A percentile compares a stretch with the other conserved stretches of the same genome.
Evolutionary conservation across 768 basidiomycete species (phyloP).

Genomic region (Hypholoma sublateritium): DNA sequence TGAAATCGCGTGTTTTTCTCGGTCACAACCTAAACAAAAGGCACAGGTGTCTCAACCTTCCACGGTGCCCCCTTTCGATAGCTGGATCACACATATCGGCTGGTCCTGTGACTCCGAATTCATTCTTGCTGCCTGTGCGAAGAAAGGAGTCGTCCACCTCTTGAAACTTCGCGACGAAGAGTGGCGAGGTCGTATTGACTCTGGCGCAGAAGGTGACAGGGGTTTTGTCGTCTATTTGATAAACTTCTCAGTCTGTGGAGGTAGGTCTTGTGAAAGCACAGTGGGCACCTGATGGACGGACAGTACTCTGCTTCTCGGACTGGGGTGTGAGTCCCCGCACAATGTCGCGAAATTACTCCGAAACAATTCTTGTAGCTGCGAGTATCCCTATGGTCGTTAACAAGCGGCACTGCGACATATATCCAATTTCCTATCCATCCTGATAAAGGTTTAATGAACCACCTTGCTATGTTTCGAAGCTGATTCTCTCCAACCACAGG

Average conservation of each 20-base stretch:
- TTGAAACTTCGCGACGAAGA: constrained; percentile 79
- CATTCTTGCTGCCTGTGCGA: constrained; percentile 78
- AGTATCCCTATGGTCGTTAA: constrained; percentile 83
- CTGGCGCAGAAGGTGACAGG: constrained; percentile 66
- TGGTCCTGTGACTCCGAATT: constrained; percentile 93
- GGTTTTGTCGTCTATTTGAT: neutral
- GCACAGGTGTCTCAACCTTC: constrained; percentile 18
- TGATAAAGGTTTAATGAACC: constrained; percentile 57
- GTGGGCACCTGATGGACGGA: constrained; percentile 87
- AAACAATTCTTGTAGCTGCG: constrained; percentile 55
- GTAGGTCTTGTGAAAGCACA: constrained; percentile 79
- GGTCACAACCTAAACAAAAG: constrained; percentile 32
- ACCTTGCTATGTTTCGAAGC: neutral
- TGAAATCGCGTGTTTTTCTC: constrained; percentile 36
- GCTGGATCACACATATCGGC: constrained; percentile 68
- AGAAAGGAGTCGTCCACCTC: constrained; percentile 68
- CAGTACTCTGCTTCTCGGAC: constrained; percentile 86
- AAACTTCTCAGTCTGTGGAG: constrained; percentile 10
- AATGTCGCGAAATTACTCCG: neutral
- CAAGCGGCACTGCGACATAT: constrained; percentile 72
- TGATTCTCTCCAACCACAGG: constrained; percentile 37
- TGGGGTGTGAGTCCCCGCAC: constrained; percentile 75
- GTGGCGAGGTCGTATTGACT: constrained; percentile 77
- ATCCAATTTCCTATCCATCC: constrained; percentile 86
- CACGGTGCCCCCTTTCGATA: constrained; percentile 25